Base-by-base conservation (phyloP, 2,329 filamentous ascomycete species). In the Leptodontidium sp. region DNA sequence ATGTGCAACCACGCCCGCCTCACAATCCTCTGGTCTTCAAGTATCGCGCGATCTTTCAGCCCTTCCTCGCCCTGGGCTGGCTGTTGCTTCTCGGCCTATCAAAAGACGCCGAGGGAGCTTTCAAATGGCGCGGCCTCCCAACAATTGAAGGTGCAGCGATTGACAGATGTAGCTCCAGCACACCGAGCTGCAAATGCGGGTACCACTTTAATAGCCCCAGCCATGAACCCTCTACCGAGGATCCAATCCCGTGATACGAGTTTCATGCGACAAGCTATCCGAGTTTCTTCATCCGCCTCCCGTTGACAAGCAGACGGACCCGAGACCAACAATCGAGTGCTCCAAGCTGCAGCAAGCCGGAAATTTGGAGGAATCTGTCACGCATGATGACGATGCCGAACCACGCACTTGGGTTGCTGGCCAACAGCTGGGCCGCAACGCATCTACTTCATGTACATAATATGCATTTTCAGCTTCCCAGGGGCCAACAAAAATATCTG, bases 81-180 rank as follows among this genome's bases (percentile, higher is more conserved):
- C 15, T 4, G 6, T 4, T 4, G 6, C 7, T 6, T 17, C 24
- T 4, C 14, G 2, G 14, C 24, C 50, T 53, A 53, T 53, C 50
- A 12, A 53, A 17, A 32, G 24, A 53, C 24, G 50, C 24, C 24
- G 24, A 11, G 50, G 4, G 50, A 15, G 3, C 15, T 12, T 53
- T 26, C 11, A 14, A 11, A 26, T 17, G 26, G 15, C 14, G 12
- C 15, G 6, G 52, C 26, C 26, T 12, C 38, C 29, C 29, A 32
- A 32, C 29, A 32, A 32, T 32, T 3, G 38, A 40, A 40, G 15
- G 3, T 17, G 4, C 24, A 53, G 29, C 24, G 11, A 53, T 29
- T 53, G 24, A 53, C 24, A 26, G 32, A 53, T 53, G 50, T 53
- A 53, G 50, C 7, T 53, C 50, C 50, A 53, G 15, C 52, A 55